A percentile compares a stretch with the other conserved stretches of the same genome.
Evolutionary conservation across 78 protist species (phyloP).

Genomic region (Emiliania huxleyi): DNA sequence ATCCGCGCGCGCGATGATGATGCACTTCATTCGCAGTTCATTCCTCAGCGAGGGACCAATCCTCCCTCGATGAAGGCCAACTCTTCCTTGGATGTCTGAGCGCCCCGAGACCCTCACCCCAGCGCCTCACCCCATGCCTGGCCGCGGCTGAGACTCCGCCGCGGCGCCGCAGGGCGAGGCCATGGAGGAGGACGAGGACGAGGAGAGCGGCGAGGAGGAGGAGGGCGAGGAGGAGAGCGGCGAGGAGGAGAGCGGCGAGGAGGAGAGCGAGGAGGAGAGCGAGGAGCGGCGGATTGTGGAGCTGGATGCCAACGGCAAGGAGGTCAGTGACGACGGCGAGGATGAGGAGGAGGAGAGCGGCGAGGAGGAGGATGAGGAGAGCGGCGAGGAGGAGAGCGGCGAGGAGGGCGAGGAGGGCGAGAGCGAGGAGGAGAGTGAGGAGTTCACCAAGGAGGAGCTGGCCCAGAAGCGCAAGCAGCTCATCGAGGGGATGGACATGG

Average conservation of each 20-base stretch:
- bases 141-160: no score
- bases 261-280: background rate
- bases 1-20: no score
- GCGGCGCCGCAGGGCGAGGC: no score
- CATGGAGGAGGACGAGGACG: background rate
- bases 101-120: no score
- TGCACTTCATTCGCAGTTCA: no score
- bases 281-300: background rate
- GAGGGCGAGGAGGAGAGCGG: background rate
- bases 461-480: background rate
- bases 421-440: no score
- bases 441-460: background rate
- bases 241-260: background rate
- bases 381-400: background rate
- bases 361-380: background rate
- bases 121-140: no score
- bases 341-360: background rate
- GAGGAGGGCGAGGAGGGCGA: background rate
- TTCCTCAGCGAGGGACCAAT: no score
- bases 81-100: no score
- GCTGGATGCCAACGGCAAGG: background rate
- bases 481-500: background rate
- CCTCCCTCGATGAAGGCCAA: no score
- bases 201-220: background rate
- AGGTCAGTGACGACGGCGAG: background rate